Percentiles rank a stretch among this genome's conserved stretches.
These are phyloP conservation scores for Ogataea pilisensis DNA, from an alignment of 805 yeast genomes.

Conservation along the genomic window DNA sequence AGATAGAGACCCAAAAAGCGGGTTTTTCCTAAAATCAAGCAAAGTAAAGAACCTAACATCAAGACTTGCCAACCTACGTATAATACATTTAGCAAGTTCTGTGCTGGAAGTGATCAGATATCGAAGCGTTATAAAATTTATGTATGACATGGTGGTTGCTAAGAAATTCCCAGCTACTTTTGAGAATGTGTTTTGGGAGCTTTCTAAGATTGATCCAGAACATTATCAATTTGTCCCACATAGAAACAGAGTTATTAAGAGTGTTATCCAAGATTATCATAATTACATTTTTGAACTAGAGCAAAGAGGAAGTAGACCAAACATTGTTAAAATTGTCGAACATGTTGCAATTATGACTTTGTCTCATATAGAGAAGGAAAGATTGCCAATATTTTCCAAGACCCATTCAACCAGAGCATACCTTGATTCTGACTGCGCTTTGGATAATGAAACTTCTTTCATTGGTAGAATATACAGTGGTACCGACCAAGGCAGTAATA, in stretches of 20 bases:
- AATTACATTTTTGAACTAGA: background rate
- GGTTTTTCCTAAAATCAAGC: background rate
- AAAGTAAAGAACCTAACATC: slow-evolving; percentile 1
- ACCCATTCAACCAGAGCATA: background rate
- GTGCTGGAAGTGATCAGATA: slow-evolving; percentile 16
- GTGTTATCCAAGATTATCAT: background rate
- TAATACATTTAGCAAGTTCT: slow-evolving; percentile 17
- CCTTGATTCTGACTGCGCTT: background rate
- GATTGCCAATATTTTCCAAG: background rate
- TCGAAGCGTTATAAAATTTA: slow-evolving; percentile 4
- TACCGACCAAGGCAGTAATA: background rate
- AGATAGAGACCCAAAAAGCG: background rate
- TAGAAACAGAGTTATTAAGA: slow-evolving; percentile 9
- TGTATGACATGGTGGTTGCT: background rate
- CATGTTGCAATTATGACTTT: background rate
- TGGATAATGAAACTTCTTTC: background rate
- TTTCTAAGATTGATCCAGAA: slow-evolving; percentile 19
- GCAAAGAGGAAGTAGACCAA: background rate
- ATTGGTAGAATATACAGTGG: background rate
- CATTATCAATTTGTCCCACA: slow-evolving; percentile 16
- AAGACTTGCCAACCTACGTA: slow-evolving; percentile 10
- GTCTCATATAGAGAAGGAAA: background rate
- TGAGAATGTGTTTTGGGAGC: slow-evolving; percentile 13
- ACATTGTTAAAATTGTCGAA: background rate
- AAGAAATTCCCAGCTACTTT: slow-evolving; percentile 5